These are phyloP conservation scores for Thermomucor indicae-seudaticae DNA, from an alignment of 371 early-diverging fungal species.

Conservation along the genomic window DNA sequence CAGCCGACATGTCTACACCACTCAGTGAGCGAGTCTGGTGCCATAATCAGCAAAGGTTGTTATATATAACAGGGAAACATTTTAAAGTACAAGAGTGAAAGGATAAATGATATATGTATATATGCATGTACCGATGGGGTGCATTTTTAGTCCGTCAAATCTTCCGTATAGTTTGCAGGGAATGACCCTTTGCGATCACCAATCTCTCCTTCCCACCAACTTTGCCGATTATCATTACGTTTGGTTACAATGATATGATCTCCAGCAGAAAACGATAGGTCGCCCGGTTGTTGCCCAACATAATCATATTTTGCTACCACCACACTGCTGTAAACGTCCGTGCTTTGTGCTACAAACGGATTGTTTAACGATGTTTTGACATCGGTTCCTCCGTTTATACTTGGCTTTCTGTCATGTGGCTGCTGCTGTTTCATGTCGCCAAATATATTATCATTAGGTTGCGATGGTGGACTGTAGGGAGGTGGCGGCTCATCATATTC, in stretches of 20 bases:
- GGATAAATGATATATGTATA: background rate
- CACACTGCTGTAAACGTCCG: constrained; percentile 9
- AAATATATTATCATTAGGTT: no score
- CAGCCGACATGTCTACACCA: no score
- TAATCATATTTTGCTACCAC: constrained; percentile 75
- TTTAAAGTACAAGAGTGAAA: no score
- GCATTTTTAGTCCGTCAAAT: constrained; percentile 5
- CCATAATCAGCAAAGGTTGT: no score
- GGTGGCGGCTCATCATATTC: constrained; percentile 12
- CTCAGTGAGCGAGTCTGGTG: no score
- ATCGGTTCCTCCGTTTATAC: background rate
- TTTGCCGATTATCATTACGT: constrained; percentile 53
- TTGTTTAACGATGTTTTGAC: background rate
- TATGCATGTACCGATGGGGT: background rate
- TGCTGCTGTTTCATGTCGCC: background rate
- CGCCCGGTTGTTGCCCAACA: constrained; percentile 56
- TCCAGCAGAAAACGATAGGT: constrained; percentile 68
- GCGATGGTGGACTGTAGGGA: background rate
- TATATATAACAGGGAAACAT: no score
- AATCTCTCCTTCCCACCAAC: constrained; percentile 79
- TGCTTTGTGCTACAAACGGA: constrained; percentile 1
- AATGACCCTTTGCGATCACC: constrained; percentile 55
- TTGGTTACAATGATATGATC: constrained; percentile 71
- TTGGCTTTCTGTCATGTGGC: no score
- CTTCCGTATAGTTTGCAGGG: constrained; percentile 39